Evolutionary conservation across 345 rosid genomes (phyloP).

Genomic region (Conringia planisiliqua): DNA sequence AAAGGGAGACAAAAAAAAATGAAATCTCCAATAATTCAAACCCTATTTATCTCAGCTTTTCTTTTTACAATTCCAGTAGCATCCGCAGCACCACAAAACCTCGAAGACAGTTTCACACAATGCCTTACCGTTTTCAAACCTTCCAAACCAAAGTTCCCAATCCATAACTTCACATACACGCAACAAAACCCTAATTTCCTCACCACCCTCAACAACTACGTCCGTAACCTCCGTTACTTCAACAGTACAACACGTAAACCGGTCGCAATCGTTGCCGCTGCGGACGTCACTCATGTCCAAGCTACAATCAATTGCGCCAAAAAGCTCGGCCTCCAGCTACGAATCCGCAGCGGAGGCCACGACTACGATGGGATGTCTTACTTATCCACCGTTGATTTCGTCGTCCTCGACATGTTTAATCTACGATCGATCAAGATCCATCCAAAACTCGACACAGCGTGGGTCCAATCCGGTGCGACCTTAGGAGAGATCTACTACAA

Average conservation of each 20-base stretch:
- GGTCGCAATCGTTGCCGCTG: constrained; percentile 37
- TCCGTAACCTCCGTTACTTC: constrained; percentile 43
- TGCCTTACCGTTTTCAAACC: constrained; percentile 16
- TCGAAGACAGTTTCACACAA: constrained; percentile 11
- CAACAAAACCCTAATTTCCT: constrained; percentile 19
- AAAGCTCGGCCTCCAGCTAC: constrained; percentile 33
- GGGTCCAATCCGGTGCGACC: constrained; percentile 62
- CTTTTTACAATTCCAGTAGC: constrained; percentile 5
- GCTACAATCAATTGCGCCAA: constrained; percentile 46
- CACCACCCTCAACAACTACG: constrained; percentile 17
- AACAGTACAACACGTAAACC: constrained; percentile 43
- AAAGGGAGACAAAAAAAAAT: not conserved
- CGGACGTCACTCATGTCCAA: constrained; percentile 41
- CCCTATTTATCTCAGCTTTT: not conserved
- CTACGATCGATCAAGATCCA: constrained; percentile 41
- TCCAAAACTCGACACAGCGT: constrained; percentile 31
- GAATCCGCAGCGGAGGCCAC: constrained; percentile 71
- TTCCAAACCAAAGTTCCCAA: constrained; percentile 17
- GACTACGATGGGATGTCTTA: constrained; percentile 65
- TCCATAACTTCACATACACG: constrained; percentile 22
- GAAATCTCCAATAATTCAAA: constrained; percentile 4
- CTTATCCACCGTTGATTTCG: constrained; percentile 36
- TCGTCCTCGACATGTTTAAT: constrained; percentile 52
- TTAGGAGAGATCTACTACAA: constrained; percentile 52
- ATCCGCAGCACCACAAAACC: constrained; percentile 9